Evolutionary conservation across 371 early-diverging fungal species (phyloP).

Genomic region (Basidiobolus meristosporus): DNA sequence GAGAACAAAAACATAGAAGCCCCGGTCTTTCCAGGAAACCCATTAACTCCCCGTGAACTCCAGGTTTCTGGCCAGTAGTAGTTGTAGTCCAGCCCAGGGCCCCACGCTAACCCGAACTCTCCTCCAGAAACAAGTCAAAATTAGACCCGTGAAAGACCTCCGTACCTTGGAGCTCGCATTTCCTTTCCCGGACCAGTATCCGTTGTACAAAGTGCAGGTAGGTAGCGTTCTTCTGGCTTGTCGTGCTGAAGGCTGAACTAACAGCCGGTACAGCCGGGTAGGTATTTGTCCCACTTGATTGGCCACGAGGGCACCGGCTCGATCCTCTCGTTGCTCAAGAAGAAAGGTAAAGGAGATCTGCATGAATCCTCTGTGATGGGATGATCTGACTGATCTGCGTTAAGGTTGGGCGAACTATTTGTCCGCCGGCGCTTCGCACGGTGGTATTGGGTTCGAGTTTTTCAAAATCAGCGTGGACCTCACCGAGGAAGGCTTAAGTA

Average conservation of each 20-base stretch:
- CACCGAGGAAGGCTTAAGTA: constrained; percentile 64
- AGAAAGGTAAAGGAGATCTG: too few relatives aligned
- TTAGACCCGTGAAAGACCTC: constrained; percentile 70
- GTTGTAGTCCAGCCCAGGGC: not conserved
- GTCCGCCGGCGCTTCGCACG: constrained; percentile 38
- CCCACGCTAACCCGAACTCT: not conserved
- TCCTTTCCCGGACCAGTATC: constrained; percentile 63
- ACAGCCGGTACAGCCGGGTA: constrained; percentile 24
- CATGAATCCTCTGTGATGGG: not conserved
- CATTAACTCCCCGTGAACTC: constrained; percentile 32
- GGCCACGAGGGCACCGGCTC: constrained; percentile 80
- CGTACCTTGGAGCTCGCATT: constrained; percentile 61
- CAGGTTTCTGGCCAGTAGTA: too few relatives aligned
- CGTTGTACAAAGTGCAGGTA: constrained; percentile 30
- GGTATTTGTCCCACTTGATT: constrained; percentile 54
- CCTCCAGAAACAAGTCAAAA: constrained; percentile 36
- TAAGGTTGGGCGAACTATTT: constrained; percentile 78
- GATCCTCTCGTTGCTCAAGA: constrained; percentile 63
- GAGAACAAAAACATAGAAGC: constrained; percentile 49
- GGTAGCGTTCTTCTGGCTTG: not conserved
- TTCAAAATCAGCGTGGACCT: constrained; percentile 63
- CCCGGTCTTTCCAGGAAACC: constrained; percentile 47
- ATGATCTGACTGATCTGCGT: not conserved
- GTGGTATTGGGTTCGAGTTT: constrained; percentile 55
- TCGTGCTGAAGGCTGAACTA: constrained; percentile 6